Base-by-base conservation (phyloP, 208 protist genomes). In the Trypanosoma congolense region DNA sequence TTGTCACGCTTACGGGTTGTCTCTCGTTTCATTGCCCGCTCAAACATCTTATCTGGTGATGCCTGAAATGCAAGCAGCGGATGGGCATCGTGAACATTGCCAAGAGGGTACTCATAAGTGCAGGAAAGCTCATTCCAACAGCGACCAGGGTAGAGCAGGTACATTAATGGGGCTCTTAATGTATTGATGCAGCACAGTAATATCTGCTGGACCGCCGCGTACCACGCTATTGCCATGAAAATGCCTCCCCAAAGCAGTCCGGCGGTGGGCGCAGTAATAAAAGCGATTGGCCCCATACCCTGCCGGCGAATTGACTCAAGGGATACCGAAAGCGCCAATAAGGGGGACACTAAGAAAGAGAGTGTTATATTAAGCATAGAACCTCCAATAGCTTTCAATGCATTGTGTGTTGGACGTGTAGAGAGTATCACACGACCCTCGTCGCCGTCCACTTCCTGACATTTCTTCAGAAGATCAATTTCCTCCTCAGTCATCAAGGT, bases 161-260 rank as follows among this genome's bases (percentile, higher is more conserved):
- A 69, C 12, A 76, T 28, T 12, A 84, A 68, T 12, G 70, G 60
- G 9, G 52, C 66, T 8, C 82, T 40, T 28, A 52, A 45, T 44
- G 57, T 56, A 61, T 83, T 76, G 52, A 80, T 73, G 19, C 53
- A n/a, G 54, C 71, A 76, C 14, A 87, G 48, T 0, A 76, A 19
- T 30, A 80, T 52, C 65, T 93, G 87, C 64, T 93, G 87, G 12
- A 51, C 55, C 12, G 80, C 87, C 12, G 83, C 83, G 64, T 87
- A 89, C 56, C 73, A 62, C 24, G 76, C 73, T 29, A 75, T 70
- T 19, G 55, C 4, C 10, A 83, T 33, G 66, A 93, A 93, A 10
- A 79, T 48, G 10, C 44, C 46, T 1, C 68, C 69, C 83, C 87
- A 93, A 35, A 65, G 12, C 1, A 78, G 29, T 1, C 78, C 87